A percentile compares a stretch with the other conserved stretches of the same genome.
These are phyloP conservation scores for Neopestalotiopsis clavispora DNA, from an alignment of 2,329 filamentous ascomycete genomes.

Conservation along the genomic window DNA sequence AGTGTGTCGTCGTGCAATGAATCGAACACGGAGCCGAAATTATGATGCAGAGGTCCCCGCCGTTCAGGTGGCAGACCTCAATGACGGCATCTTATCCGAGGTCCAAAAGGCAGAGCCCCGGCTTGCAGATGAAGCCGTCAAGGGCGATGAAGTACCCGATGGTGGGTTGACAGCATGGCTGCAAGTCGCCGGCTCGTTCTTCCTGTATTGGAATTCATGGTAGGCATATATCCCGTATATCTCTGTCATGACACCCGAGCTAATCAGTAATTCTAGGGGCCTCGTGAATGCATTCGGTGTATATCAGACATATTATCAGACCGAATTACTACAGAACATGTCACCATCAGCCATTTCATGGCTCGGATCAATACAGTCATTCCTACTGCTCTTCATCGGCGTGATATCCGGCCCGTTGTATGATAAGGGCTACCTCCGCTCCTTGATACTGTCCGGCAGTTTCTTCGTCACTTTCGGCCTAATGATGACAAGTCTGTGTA, in stretches of 20 bases:
- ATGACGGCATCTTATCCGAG: slow-evolving; percentile 7
- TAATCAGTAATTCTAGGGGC: slow-evolving; percentile 19
- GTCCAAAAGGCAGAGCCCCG: slow-evolving; percentile 7
- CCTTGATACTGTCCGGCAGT: slow-evolving; percentile 30
- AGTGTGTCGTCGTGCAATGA: not conserved
- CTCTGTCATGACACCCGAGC: too few relatives aligned
- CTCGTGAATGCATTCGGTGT: slow-evolving; percentile 14
- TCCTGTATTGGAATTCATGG: slow-evolving; percentile 13
- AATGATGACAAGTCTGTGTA: slow-evolving; percentile 29
- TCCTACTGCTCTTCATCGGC: slow-evolving; percentile 34
- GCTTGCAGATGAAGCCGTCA: not conserved
- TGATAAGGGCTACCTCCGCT: slow-evolving; percentile 34
- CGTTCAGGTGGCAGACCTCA: not conserved
- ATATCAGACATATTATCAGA: slow-evolving; percentile 13
- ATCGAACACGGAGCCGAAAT: not conserved
- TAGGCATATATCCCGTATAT: not conserved
- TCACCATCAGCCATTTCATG: slow-evolving; percentile 14
- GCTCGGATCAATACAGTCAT: slow-evolving; percentile 30
- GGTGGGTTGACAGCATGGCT: slow-evolving; percentile 45
- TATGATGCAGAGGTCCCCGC: not conserved
- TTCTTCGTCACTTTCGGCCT: slow-evolving; percentile 31
- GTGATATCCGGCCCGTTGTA: slow-evolving; percentile 33
- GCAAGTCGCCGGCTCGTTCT: slow-evolving; percentile 41
- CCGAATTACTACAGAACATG: not conserved
- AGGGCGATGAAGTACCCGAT: slow-evolving; percentile 27